phyloP scores from a whole-genome alignment of 495 filamentous ascomycete genomes.

The Elasticomyces elasticus region DNA sequence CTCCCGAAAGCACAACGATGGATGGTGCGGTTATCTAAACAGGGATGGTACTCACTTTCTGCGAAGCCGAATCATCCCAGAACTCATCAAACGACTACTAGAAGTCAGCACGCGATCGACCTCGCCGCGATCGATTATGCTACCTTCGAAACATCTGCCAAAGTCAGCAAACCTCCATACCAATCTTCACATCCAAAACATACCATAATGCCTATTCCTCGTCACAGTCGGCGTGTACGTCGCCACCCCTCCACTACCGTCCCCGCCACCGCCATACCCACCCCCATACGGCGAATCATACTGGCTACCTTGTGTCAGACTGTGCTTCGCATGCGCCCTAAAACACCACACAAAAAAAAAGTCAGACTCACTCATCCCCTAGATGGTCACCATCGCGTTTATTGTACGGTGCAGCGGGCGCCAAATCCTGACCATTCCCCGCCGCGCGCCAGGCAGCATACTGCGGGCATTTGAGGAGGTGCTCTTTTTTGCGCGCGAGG shows the following conservation, averaged over 20 bases:
- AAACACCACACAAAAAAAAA: neutral
- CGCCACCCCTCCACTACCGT: neutral
- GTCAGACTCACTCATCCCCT: slow-evolving; percentile 8
- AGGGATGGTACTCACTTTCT: slow-evolving; percentile 9
- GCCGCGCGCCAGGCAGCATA: slow-evolving; percentile 14
- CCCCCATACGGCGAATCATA: slow-evolving; percentile 5
- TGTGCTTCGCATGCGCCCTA: neutral
- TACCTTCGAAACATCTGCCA: neutral
- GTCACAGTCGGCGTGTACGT: slow-evolving; percentile 8
- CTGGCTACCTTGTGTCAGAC: neutral
- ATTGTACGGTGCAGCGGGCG: slow-evolving; percentile 13
- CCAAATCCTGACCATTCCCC: slow-evolving; percentile 18
- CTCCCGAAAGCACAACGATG: no score
- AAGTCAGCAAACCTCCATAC: neutral
- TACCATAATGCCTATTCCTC: slow-evolving; percentile 4
- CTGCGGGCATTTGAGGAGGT: slow-evolving; percentile 13
- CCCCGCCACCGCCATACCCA: neutral
- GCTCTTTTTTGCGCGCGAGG: slow-evolving; percentile 20
- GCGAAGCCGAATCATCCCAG: slow-evolving; percentile 16
- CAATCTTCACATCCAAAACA: neutral
- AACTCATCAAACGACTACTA: slow-evolving; percentile 17
- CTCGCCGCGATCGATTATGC: neutral
- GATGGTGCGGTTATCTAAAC: neutral
- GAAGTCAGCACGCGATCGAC: neutral
- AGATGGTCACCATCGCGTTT: slow-evolving; percentile 11